Percentiles rank a stretch among this genome's conserved stretches.
phyloP scores from a whole-genome alignment of 2,329 filamentous ascomycete species.

The Lachnellula suecica region DNA sequence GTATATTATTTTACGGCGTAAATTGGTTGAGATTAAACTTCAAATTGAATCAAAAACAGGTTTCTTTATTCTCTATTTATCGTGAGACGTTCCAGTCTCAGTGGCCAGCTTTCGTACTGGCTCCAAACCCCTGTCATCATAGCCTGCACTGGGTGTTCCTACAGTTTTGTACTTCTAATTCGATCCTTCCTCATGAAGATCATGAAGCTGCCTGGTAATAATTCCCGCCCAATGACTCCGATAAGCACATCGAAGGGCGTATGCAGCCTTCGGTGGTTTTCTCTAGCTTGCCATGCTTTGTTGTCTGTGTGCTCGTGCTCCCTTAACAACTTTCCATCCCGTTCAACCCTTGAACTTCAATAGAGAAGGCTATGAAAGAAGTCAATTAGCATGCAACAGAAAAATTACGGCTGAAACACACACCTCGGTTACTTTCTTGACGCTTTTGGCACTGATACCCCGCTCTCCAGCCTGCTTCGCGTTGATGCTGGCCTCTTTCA shows the following conservation, averaged over 20 bases:
- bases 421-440: slow-evolving; percentile 77
- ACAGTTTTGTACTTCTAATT: no score
- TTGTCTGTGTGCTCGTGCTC: not conserved
- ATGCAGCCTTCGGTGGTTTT: not conserved
- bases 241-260: not conserved
- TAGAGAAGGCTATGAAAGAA: slow-evolving; percentile 22
- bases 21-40: no score
- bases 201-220: not conserved
- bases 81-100: no score
- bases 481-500: slow-evolving; percentile 77
- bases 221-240: not conserved
- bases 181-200: not conserved
- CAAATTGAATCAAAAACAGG: no score
- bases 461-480: slow-evolving; percentile 73
- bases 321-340: not conserved
- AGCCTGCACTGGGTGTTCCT: no score
- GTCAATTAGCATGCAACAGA: not conserved
- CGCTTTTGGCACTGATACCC: slow-evolving; percentile 70
- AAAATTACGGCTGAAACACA: slow-evolving; percentile 27
- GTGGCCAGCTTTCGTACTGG: no score
- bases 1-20: no score
- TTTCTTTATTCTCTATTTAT: no score
- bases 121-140: no score
- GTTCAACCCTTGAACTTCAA: slow-evolving; percentile 32
- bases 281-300: not conserved